Conservation (phyloP, 2,329 filamentous ascomycete species). For the Moelleriella libera region DNA sequence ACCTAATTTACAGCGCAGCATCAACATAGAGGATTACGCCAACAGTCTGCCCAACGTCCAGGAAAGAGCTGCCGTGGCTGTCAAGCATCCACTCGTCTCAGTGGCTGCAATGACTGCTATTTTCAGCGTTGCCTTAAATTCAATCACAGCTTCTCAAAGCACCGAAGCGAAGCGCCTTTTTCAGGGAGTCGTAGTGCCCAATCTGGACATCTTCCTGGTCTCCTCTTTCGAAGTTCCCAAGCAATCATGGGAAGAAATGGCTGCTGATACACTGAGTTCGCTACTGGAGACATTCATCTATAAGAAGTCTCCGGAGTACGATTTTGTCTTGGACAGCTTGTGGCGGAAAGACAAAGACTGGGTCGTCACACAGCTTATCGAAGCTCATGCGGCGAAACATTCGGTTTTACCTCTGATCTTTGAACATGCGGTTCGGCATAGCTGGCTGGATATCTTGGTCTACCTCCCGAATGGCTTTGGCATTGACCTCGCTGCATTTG, state of each 20-base stretch:
- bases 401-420: conserved; percentile 27
- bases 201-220: conserved; percentile 66
- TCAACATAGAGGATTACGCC: conserved; percentile 46
- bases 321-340: conserved; percentile 80
- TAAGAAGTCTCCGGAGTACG: conserved; percentile 63
- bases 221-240: conserved; percentile 65
- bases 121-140: conserved; percentile 50
- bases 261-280: conserved; percentile 60
- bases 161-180: conserved; percentile 51
- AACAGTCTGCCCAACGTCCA: conserved; percentile 33
- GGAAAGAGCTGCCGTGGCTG: conserved; percentile 44
- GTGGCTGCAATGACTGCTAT: conserved; percentile 65
- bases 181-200: conserved; percentile 54
- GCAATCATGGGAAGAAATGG: conserved; percentile 57
- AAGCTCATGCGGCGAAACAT: conserved; percentile 66
- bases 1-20: conserved; percentile 65
- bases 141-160: conserved; percentile 45
- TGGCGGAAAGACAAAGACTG: conserved; percentile 86
- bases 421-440: conserved; percentile 60
- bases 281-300: conserved; percentile 74
- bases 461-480: conserved; percentile 72
- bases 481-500: conserved; percentile 73
- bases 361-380: conserved; percentile 69
- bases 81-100: conserved; percentile 79
- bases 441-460: conserved; percentile 73